Base-by-base conservation (phyloP, 768 basidiomycete genomes). In the Tylopilus balloui region DNA sequence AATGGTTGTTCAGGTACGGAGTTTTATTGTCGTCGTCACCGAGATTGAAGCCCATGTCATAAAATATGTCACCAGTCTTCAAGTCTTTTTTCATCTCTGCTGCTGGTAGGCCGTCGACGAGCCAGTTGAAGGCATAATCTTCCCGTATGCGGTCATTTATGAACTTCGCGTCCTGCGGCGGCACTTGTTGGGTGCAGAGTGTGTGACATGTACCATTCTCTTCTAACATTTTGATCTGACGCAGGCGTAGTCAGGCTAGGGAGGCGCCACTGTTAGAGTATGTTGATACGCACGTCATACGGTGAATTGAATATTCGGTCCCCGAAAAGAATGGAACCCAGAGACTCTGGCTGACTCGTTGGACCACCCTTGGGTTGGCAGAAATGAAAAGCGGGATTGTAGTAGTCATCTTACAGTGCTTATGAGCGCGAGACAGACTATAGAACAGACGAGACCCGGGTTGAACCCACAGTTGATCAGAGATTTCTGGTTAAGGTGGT, bases 281-380 rank as follows among this genome's bases (percentile, higher is more conserved):
- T 28, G 28, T 36, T 21, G n/a, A 19, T 37, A 71, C 84, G 47
- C 53, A 92, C 88, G 56, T 93, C 80, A 62, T 92, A 97, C 2
- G 86, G 88, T 3, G 91, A 91, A 61, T 86, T 83, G 67, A 92
- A 90, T 58, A 98, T 92, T 54, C 95, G 78, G 73, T 97, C 95
- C 14, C 95, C 95, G 57, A 96, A 96, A n/a, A 98, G 72, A 59
- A 97, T 93, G 15, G 90, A 90, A 6, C 95, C 95, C 23, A 97
- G 72, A 1, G 84, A 86, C 67, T 94, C 93, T 3, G 91, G 86
- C 62, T 84, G 83, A 57, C 79, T 80, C 62, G 80, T 67, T 19
- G 83, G 77, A 10, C 91, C 93, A 17, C 72, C 84, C 35, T 76
- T 69, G 21, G 95, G 95, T 50, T 79, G 62, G 62, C 95, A 98